Evolutionary conservation across 192 early-diverging fungal species (phyloP), one percentile per base, ranked within the genome.

Genomic region (Jimgerdemannia flammicorona): DNA sequence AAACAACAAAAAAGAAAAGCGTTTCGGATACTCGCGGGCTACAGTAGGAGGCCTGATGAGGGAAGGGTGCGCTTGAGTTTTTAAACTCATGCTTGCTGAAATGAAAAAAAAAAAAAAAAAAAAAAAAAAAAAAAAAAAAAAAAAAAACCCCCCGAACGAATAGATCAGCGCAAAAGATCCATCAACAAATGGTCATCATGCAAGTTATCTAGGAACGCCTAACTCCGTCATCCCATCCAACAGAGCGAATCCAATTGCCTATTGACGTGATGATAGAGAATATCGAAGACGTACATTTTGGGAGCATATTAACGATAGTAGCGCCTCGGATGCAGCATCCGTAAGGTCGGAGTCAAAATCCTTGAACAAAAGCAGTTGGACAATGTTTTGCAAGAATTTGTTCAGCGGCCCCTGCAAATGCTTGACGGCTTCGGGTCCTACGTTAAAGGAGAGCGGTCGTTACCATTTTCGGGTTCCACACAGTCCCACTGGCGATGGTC

Each of bases 21-120:
- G 91, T 91, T 65, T 93, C 89, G 3, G 88, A 80, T 7, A 93
- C 83, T 64, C 89, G 78, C 0, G 94, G 94, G 75, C 92, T 94
- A 77, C 87, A 92, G 11, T 88, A 81, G 4, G 86, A 83, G 40
- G 88, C 84, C 84, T 59, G 49, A 59, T 89, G 49, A 59, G 14
- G 49, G 6, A 10, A 10, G 6, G 6, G 14, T 59, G 6, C 14
- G 14, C 14, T 59, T 59, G 14, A 10, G 6, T 59, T 49, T 70
- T 70, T 39, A 42, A 43, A 8, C 19, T 19, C 18, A 29, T 65
- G n/a, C 18, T 71, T n/a, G 10, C 17, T 29, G 54, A 11, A 49
- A 42, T 72, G 40, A 9, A 4, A 4, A 54, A 40, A 44, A 29
- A 29, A 29, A 29, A 29, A n/a, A n/a, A n/a, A n/a, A n/a, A n/a